A percentile compares a stretch with the other conserved stretches of the same genome.
Conservation (phyloP, 768 basidiomycete species). For the Suillus paluster region DNA sequence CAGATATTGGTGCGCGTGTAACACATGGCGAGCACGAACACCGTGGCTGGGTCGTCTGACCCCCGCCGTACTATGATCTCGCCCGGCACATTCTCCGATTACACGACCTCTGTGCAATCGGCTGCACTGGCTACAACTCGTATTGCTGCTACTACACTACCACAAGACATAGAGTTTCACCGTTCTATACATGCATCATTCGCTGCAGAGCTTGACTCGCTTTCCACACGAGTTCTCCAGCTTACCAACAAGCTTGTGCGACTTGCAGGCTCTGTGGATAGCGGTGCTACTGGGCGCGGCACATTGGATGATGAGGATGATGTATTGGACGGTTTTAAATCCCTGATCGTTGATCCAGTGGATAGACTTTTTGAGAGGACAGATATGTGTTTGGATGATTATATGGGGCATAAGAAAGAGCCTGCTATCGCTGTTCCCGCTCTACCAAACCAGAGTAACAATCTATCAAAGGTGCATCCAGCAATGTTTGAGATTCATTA, state of each 20-base stretch:
- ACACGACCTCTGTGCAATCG: conserved; percentile 61
- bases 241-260: conserved; percentile 68
- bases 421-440: conserved; percentile 66
- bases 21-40: neutral
- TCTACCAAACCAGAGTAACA: conserved; percentile 20
- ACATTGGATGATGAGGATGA: conserved; percentile 74
- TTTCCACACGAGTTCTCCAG: conserved; percentile 67
- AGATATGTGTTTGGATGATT: conserved; percentile 83
- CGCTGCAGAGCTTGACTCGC: conserved; percentile 69
- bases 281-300: conserved; percentile 35
- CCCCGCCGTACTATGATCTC: conserved; percentile 18
- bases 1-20: neutral
- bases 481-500: conserved; percentile 7
- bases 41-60: neutral
- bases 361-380: conserved; percentile 86
- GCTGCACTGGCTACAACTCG: conserved; percentile 67
- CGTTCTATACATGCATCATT: conserved; percentile 80
- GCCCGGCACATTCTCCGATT: conserved; percentile 49
- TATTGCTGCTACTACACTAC: conserved; percentile 58
- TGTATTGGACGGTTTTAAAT: conserved; percentile 81
- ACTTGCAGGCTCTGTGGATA: conserved; percentile 50
- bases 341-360: conserved; percentile 79
- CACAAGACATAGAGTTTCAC: conserved; percentile 85
- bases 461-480: conserved; percentile 37
- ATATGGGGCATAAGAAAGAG: conserved; percentile 69